phyloP scores from a whole-genome alignment of 1,139 yeast species.

The Yamadazyma kanchanaburiensis region DNA sequence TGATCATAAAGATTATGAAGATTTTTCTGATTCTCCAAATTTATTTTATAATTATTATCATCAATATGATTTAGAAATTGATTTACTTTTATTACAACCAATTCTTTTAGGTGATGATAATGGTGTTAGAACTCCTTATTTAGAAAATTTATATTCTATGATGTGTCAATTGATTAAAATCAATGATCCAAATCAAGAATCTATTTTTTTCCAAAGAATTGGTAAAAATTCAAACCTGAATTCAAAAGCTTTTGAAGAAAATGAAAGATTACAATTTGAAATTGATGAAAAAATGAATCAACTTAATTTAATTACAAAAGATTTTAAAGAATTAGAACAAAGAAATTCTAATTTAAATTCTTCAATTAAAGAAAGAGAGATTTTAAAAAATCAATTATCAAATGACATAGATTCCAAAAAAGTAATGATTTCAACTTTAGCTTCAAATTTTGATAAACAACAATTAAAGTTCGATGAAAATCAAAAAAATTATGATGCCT shows the following conservation, averaged over 20 bases:
- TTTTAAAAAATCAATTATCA: conserved; percentile 17
- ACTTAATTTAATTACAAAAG: conserved; percentile 17
- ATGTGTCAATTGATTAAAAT: conserved; percentile 64
- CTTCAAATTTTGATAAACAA: conserved; percentile 12
- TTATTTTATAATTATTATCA: conserved; percentile 62
- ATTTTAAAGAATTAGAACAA: conserved; percentile 18
- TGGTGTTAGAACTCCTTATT: conserved; percentile 81
- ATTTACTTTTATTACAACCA: conserved; percentile 76
- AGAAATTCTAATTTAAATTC: conserved; percentile 19
- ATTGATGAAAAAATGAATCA: conserved; percentile 12
- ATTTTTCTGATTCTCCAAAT: conserved; percentile 45
- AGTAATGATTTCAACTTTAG: conserved; percentile 13
- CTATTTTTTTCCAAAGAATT: conserved; percentile 34
- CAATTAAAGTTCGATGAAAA: conserved; percentile 12
- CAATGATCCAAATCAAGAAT: conserved; percentile 28
- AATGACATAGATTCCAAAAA: conserved; percentile 17
- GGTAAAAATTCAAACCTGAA: not conserved
- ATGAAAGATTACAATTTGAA: conserved; percentile 3
- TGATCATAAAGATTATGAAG: conserved; percentile 11
- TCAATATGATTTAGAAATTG: conserved; percentile 57
- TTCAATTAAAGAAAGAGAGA: conserved; percentile 21
- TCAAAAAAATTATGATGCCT: conserved; percentile 7
- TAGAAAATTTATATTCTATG: conserved; percentile 81
- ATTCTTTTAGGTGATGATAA: conserved; percentile 83
- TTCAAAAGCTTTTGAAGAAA: conserved; percentile 6